A percentile compares a stretch with the other conserved stretches of the same genome.
Evolutionary conservation across 2,329 filamentous ascomycete species (phyloP).

Genomic region (Trichoderma arundinaceum): DNA sequence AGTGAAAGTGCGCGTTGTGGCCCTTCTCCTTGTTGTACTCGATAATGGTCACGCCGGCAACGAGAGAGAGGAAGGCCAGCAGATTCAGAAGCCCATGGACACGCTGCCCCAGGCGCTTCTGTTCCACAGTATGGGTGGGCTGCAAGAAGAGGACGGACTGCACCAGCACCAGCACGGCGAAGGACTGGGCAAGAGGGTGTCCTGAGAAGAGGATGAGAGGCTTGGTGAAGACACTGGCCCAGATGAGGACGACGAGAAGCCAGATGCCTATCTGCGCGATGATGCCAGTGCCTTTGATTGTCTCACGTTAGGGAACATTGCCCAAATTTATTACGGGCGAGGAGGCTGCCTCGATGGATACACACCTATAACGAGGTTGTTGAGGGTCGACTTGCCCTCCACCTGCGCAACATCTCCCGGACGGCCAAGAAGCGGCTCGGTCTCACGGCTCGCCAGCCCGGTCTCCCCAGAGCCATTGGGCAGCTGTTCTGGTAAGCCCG

Average conservation of each 20-base stretch:
- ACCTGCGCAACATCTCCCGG: slow-evolving; percentile 76
- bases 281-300: slow-evolving; percentile 72
- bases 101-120: slow-evolving; percentile 68
- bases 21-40: slow-evolving; percentile 82
- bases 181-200: slow-evolving; percentile 74
- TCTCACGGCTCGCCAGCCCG: slow-evolving; percentile 43
- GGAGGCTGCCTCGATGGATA: neutral
- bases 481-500: slow-evolving; percentile 64
- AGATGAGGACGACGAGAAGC: slow-evolving; percentile 77
- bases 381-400: slow-evolving; percentile 65
- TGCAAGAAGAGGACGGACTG: slow-evolving; percentile 86
- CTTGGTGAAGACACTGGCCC: slow-evolving; percentile 75
- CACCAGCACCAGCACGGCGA: slow-evolving; percentile 75
- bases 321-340: neutral
- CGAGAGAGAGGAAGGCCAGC: slow-evolving; percentile 64
- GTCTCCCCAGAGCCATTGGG: slow-evolving; percentile 34
- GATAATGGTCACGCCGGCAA: slow-evolving; percentile 72
- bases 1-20: slow-evolving; percentile 75
- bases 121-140: slow-evolving; percentile 76
- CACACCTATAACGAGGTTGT: slow-evolving; percentile 77
- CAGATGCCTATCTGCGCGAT: slow-evolving; percentile 80
- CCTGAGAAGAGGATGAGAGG: slow-evolving; percentile 81
- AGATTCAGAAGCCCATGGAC: slow-evolving; percentile 74
- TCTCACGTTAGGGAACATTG: neutral
- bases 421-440: slow-evolving; percentile 55